Evolutionary conservation across 108 stramenopile species (phyloP).

Genomic region (Cylindrotheca fusiformis): DNA sequence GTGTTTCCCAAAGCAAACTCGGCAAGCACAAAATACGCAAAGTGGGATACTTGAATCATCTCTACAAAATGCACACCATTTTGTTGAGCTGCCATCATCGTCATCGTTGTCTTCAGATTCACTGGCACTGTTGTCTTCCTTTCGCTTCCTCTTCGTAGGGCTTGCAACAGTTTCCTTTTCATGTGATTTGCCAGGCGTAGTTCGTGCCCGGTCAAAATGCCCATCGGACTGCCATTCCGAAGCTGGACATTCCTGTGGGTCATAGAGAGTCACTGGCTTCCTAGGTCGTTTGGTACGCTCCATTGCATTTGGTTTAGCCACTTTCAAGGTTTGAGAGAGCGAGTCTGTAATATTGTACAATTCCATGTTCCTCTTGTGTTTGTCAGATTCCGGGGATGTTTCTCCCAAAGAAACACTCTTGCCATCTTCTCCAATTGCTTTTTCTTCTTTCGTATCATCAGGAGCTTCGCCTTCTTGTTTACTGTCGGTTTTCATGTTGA

Average conservation of each 20-base stretch:
- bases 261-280: conserved; percentile 42
- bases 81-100: neutral
- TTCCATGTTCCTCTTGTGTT: conserved; percentile 10
- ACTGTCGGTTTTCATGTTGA: conserved; percentile 17
- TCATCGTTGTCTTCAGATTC: conserved; percentile 1
- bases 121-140: neutral
- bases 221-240: conserved; percentile 57
- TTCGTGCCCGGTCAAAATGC: neutral
- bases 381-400: neutral
- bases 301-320: conserved; percentile 2
- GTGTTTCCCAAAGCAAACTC: conserved; percentile 82
- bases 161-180: neutral
- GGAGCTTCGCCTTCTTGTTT: neutral
- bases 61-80: conserved; percentile 53
- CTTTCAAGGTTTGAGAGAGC: neutral
- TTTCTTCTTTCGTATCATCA: neutral
- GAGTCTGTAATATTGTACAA: conserved; percentile 25
- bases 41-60: conserved; percentile 63
- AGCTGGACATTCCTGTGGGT: conserved; percentile 51
- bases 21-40: conserved; percentile 85
- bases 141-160: neutral
- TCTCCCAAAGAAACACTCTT: neutral
- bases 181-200: neutral
- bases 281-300: conserved; percentile 17
- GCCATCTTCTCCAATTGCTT: neutral